Evolutionary conservation across 768 basidiomycete genomes (phyloP).

Genomic region (Podaxis mareebaensis): DNA sequence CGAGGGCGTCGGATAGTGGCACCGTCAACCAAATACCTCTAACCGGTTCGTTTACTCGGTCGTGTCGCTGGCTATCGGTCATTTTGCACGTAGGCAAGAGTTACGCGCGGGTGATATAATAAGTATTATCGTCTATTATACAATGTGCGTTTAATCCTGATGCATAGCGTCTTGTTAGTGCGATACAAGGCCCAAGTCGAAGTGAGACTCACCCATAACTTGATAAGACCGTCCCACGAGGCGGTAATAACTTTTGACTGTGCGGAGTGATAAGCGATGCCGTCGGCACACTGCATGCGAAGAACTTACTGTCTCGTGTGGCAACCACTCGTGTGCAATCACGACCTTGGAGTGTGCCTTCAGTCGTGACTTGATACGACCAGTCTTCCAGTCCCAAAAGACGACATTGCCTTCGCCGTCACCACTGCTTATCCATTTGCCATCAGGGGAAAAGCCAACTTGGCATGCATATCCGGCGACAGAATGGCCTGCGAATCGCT

Average conservation of each 20-base stretch:
- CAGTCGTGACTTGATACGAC: constrained; percentile 87
- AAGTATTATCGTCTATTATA: neutral
- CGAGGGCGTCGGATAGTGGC: neutral
- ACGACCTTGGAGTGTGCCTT: constrained; percentile 95
- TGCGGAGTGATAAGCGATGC: constrained; percentile 27
- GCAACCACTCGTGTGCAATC: constrained; percentile 96
- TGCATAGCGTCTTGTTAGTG: neutral
- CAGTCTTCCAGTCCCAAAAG: constrained; percentile 99
- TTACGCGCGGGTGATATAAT: constrained; percentile 7
- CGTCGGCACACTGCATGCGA: constrained; percentile 47
- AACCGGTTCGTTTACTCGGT: neutral
- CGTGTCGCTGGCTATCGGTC: neutral
- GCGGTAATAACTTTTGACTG: constrained; percentile 97
- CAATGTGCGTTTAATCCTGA: constrained; percentile 14
- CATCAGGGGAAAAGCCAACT: constrained; percentile 97
- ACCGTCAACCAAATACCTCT: neutral
- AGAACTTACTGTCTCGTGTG: constrained; percentile 87
- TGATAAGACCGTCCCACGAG: constrained; percentile 97
- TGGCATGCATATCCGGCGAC: constrained; percentile 97
- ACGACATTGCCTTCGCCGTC: constrained; percentile 94
- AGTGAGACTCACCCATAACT: constrained; percentile 82
- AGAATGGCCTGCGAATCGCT: constrained; percentile 96
- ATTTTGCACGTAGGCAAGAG: neutral
- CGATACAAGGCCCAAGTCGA: neutral
- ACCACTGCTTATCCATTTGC: constrained; percentile 97